phyloP scores from a whole-genome alignment of 164 flowering plant species.

The Litsea cubeba region DNA sequence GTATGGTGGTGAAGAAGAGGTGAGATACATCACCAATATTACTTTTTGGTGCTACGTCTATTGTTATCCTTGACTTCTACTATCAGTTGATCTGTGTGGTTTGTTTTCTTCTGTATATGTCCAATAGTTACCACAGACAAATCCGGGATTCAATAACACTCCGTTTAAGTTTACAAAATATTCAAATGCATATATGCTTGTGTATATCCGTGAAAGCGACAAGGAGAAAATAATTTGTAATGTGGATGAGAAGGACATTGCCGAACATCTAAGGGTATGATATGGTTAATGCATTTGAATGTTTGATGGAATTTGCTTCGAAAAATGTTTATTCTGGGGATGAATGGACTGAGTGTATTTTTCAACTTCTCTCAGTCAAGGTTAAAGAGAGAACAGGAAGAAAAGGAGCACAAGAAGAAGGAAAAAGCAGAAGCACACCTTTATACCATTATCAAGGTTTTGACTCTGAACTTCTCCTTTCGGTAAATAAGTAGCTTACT shows the following conservation, averaged over 20 bases:
- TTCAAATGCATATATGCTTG: slow-evolving; percentile 67
- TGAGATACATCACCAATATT: slow-evolving; percentile 10
- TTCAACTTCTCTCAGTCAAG: slow-evolving; percentile 41
- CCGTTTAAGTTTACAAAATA: slow-evolving; percentile 89
- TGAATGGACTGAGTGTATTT: slow-evolving; percentile 8
- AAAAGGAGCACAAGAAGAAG: slow-evolving; percentile 79
- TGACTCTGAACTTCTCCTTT: neutral
- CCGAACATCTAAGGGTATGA: slow-evolving; percentile 77
- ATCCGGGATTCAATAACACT: slow-evolving; percentile 80
- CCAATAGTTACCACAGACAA: slow-evolving; percentile 73
- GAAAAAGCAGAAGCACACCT: slow-evolving; percentile 87
- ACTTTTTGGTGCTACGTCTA: neutral
- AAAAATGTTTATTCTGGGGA: neutral
- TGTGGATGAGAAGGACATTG: slow-evolving; percentile 59
- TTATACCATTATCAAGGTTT: slow-evolving; percentile 77
- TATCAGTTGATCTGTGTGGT: neutral
- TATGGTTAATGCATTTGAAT: slow-evolving; percentile 3
- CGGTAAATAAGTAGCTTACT: neutral
- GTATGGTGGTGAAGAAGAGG: slow-evolving; percentile 95
- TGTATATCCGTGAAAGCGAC: slow-evolving; percentile 56
- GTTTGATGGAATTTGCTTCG: neutral
- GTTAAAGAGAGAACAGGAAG: slow-evolving; percentile 90
- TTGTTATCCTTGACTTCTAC: neutral
- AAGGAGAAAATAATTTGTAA: slow-evolving; percentile 53
- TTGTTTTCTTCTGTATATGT: slow-evolving; percentile 9